phyloP scores from a whole-genome alignment of 257 asterid genomes.

The Gentiana straminea region DNA sequence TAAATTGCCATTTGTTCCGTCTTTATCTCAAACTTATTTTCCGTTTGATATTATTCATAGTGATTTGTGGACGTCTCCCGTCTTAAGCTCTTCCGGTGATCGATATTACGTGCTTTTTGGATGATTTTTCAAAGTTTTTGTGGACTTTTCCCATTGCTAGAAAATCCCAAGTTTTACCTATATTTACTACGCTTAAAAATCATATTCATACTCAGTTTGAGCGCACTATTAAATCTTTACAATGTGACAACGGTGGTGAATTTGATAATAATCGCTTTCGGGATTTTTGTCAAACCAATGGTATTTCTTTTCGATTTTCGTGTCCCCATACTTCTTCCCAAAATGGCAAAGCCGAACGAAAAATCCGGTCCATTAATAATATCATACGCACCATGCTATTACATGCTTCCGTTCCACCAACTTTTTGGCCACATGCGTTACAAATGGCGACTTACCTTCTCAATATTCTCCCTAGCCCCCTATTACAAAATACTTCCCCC shows the following conservation, averaged over 20 bases:
- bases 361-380: neutral
- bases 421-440: neutral
- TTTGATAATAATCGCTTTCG: neutral
- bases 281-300: no score
- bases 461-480: neutral
- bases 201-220: conserved; percentile 4
- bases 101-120: conserved; percentile 1
- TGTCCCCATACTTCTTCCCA: neutral
- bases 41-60: conserved; percentile 4
- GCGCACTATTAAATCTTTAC: neutral
- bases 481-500: neutral
- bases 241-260: conserved; percentile 1
- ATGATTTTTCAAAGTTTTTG: neutral
- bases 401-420: neutral
- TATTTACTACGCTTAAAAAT: neutral
- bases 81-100: neutral
- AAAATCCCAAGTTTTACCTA: neutral
- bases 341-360: neutral
- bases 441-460: no score
- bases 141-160: neutral
- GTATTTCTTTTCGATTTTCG: neutral
- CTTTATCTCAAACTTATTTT: neutral
- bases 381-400: neutral
- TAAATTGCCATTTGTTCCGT: conserved; percentile 1
- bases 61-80: conserved; percentile 8